Conservation (phyloP, 2,329 filamentous ascomycete species). For the Claviceps pazoutovae region DNA sequence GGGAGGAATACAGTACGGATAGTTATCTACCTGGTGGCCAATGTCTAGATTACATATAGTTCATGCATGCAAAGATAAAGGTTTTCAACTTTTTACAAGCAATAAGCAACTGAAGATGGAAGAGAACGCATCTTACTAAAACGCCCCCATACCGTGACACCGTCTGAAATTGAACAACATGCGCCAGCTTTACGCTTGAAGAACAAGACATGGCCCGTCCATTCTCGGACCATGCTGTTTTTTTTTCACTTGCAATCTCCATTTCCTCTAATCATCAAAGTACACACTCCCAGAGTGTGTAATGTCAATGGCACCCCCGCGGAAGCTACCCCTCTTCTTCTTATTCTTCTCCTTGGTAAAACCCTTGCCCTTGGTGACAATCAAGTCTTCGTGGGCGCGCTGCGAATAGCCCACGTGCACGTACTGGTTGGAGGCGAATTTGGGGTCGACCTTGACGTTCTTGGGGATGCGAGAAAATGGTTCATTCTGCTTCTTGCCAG, state of each 20-base stretch:
- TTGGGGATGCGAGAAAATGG: conserved; percentile 68
- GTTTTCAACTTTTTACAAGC: too few species aligned
- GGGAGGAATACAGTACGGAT: neutral
- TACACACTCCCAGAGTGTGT: conserved; percentile 73
- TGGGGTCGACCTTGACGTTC: conserved; percentile 52
- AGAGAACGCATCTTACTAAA: neutral
- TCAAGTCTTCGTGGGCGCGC: conserved; percentile 73
- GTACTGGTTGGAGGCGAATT: conserved; percentile 67
- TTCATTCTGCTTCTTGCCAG: conserved; percentile 41
- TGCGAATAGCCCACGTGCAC: conserved; percentile 78
- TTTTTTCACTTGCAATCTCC: neutral
- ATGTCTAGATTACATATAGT: too few species aligned
- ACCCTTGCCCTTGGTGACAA: conserved; percentile 84
- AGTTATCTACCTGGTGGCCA: neutral
- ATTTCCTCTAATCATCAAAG: conserved; percentile 62
- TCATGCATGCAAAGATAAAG: too few species aligned
- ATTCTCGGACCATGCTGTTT: neutral
- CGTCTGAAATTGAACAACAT: neutral
- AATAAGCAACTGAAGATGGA: too few species aligned
- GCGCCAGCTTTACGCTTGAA: neutral
- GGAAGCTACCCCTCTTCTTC: conserved; percentile 83
- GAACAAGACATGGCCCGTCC: too few species aligned
- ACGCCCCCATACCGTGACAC: neutral
- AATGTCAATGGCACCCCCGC: conserved; percentile 78
- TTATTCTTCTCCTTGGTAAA: conserved; percentile 99